These are phyloP conservation scores for Coemansia sp. DNA, from an alignment of 192 early-diverging fungal genomes.

Conservation along the genomic window DNA sequence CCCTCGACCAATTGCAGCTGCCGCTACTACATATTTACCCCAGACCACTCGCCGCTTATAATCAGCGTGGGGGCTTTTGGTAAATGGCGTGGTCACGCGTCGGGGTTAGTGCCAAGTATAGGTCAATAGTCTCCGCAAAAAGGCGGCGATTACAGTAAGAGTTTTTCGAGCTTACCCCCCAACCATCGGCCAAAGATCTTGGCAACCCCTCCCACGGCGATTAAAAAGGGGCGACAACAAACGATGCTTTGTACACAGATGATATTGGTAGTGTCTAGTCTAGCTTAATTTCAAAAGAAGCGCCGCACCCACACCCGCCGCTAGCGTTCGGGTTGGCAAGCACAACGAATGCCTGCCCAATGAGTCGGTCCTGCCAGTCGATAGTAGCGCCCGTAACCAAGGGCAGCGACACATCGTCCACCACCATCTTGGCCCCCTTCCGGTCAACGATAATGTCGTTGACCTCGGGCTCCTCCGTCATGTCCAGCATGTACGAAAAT, in stretches of 20 bases:
- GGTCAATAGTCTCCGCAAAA: neutral
- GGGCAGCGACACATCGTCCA: constrained; percentile 71
- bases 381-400: constrained; percentile 73
- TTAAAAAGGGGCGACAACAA: neutral
- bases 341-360: constrained; percentile 76
- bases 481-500: constrained; percentile 79
- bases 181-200: neutral
- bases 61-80: neutral
- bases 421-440: constrained; percentile 66
- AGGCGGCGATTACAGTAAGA: constrained; percentile 1
- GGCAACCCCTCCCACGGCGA: neutral
- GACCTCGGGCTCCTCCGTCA: constrained; percentile 61
- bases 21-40: neutral
- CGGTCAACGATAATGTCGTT: constrained; percentile 75
- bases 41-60: neutral
- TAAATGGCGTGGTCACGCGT: constrained; percentile 6
- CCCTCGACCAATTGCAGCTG: neutral
- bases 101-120: neutral
- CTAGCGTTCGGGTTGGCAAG: constrained; percentile 73
- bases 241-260: neutral
- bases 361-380: constrained; percentile 77
- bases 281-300: constrained; percentile 66
- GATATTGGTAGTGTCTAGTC: constrained; percentile 21
- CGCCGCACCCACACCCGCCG: constrained; percentile 68
- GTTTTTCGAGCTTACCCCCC: neutral